A percentile compares a stretch with the other conserved stretches of the same genome.
These are phyloP conservation scores for Ichthyophthirius multifiliis DNA, from an alignment of 169 alveolate species.

Conservation along the genomic window DNA sequence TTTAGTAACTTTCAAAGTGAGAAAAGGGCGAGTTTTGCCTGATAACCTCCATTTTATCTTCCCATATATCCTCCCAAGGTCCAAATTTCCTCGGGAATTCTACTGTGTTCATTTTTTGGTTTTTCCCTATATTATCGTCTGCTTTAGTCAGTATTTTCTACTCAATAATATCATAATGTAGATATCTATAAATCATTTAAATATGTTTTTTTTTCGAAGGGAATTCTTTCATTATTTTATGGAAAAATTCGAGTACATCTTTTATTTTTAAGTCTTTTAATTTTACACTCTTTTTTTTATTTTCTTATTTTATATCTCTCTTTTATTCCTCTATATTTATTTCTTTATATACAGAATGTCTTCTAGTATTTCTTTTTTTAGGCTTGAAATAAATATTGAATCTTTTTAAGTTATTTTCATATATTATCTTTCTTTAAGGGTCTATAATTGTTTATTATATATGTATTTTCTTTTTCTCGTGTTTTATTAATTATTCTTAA, in stretches of 20 bases:
- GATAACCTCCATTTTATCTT: not conserved
- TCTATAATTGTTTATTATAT: not conserved
- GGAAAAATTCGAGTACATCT: not conserved
- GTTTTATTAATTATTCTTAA: no score
- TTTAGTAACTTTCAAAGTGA: slow-evolving; percentile 31
- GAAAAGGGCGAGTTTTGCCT: slow-evolving; percentile 11
- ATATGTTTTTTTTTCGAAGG: not conserved
- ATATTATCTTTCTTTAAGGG: not conserved
- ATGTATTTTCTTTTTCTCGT: no score
- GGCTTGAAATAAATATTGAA: not conserved
- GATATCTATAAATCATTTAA: not conserved
- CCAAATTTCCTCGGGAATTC: not conserved
- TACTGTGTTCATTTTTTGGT: no score
- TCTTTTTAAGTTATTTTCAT: not conserved
- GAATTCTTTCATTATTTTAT: not conserved
- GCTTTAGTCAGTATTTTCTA: not conserved
- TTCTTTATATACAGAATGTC: no score
- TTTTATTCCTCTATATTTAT: no score
- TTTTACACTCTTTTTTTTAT: not conserved
- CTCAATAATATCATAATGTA: not conserved
- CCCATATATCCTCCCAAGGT: slow-evolving; percentile 47
- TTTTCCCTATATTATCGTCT: no score
- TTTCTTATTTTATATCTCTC: no score
- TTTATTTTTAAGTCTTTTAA: not conserved
- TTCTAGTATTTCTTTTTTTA: not conserved